A percentile compares a stretch with the other conserved stretches of the same genome.
These are phyloP conservation scores for Russula olivacea DNA, from an alignment of 768 basidiomycete species.

Conservation along the genomic window DNA sequence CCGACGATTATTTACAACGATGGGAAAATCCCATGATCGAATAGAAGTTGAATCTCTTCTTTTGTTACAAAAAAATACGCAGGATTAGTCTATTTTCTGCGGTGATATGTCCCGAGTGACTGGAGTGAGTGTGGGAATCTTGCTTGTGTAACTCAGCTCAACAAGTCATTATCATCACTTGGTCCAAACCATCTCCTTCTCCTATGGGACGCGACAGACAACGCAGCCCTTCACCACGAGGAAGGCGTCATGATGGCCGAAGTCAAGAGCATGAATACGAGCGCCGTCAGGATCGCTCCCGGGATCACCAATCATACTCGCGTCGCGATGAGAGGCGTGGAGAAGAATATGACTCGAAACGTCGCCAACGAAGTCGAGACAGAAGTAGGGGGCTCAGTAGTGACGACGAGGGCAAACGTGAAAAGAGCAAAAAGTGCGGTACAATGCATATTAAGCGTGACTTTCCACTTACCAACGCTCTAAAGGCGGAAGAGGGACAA, in stretches of 20 bases:
- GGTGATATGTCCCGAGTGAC: too few species aligned
- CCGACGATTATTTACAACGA: background rate
- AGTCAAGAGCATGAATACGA: constrained; percentile 4
- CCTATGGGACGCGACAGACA: constrained; percentile 11
- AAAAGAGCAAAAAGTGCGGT: constrained; percentile 45
- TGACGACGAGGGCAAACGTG: constrained; percentile 20
- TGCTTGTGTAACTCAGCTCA: background rate
- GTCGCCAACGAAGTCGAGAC: constrained; percentile 28
- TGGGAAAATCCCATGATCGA: background rate
- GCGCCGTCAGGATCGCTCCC: constrained; percentile 4
- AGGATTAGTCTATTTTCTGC: too few species aligned
- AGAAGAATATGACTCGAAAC: constrained; percentile 26
- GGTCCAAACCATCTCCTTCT: background rate
- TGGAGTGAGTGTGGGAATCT: background rate
- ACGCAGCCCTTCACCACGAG: constrained; percentile 18
- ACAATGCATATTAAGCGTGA: background rate
- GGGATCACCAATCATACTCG: constrained; percentile 6
- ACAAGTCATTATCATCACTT: background rate
- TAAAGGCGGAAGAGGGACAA: constrained; percentile 76
- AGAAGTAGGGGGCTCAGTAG: constrained; percentile 33
- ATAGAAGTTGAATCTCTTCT: background rate
- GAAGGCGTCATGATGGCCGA: background rate
- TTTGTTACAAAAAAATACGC: too few species aligned
- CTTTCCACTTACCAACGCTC: constrained; percentile 1
- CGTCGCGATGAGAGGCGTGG: constrained; percentile 22